These are phyloP conservation scores for Naematelia encephala DNA, from an alignment of 768 basidiomycete species.

Conservation along the genomic window DNA sequence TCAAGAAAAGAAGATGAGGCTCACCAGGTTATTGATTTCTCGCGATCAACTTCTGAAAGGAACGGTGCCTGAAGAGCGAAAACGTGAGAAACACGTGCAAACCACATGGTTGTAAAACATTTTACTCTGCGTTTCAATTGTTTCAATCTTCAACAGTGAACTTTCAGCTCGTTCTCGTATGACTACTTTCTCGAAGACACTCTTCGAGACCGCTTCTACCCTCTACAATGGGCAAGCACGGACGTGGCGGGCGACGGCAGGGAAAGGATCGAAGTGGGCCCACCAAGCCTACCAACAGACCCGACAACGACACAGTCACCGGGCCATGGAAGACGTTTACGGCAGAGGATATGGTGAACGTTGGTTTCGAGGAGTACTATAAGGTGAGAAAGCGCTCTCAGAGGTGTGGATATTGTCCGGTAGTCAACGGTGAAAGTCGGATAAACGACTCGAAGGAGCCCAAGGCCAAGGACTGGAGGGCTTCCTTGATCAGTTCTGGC, in stretches of 20 bases:
- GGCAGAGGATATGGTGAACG: slow-evolving; percentile 42
- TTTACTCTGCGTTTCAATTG: too few relatives aligned
- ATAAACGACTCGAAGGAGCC: too few relatives aligned
- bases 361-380: slow-evolving; percentile 55
- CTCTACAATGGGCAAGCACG: not conserved
- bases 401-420: too few relatives aligned
- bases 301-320: slow-evolving; percentile 11
- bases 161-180: not conserved
- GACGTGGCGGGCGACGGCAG: not conserved
- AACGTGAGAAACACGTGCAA: not conserved
- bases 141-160: too few relatives aligned
- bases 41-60: not conserved
- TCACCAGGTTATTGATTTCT: not conserved
- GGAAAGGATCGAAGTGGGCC: not conserved
- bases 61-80: not conserved
- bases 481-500: not conserved
- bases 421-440: too few relatives aligned
- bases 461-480: too few relatives aligned
- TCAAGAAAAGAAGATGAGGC: too few relatives aligned
- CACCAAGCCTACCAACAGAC: not conserved
- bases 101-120: not conserved
- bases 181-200: not conserved
- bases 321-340: slow-evolving; percentile 16
- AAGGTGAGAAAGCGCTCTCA: too few relatives aligned
- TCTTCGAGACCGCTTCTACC: not conserved